Evolutionary conservation across 306 rosid species (phyloP), one percentile per base, ranked within the genome.

Genomic region (Citrullus amarus): DNA sequence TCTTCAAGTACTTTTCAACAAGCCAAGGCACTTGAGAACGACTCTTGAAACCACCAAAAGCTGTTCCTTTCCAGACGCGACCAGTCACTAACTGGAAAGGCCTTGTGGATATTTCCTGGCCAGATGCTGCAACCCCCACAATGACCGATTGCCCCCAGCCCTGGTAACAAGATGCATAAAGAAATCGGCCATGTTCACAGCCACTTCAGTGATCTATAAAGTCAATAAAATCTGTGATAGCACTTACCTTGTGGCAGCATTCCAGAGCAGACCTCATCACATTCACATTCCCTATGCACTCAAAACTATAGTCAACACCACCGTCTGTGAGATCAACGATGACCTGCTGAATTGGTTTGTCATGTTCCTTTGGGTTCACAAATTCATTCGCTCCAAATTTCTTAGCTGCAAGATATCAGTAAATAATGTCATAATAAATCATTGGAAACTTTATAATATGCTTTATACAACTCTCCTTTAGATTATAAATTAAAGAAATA

Each of bases 41-140:
- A 79, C 98, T 92, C 89, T 94, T 95, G 85, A 95, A 92, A 57
- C 98, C 98, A 67, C 96, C 97, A 84, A 95, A 95, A 80, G 97
- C 96, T 28, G 98, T 95, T 88, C 98, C 98, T 78, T 95, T 95
- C 98, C 98, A 92, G 53, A 90, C 93, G 53, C 98, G 98, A 32
- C 97, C 97, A 2, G 98, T 94, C 86, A 94, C 98, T 88, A 94
- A 79, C 88, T 95, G 98, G 79, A 95, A 95, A 1, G 98, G 98
- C 13, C 96, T 87, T 46, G 98, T 95, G 30, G 92, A 87, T 83
- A 95, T 92, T 85, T 95, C 98, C 76, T 95, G 92, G 54, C 96
- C 97, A 2, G 97, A 89, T 80, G 91, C 96, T 10, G 98, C 97
- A 76, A 95, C 98, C 38, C 98, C 98, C 25, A 95, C 98, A 79